These are phyloP conservation scores for Cladophialophora exuberans DNA, from an alignment of 2,329 filamentous ascomycete genomes.

Conservation along the genomic window DNA sequence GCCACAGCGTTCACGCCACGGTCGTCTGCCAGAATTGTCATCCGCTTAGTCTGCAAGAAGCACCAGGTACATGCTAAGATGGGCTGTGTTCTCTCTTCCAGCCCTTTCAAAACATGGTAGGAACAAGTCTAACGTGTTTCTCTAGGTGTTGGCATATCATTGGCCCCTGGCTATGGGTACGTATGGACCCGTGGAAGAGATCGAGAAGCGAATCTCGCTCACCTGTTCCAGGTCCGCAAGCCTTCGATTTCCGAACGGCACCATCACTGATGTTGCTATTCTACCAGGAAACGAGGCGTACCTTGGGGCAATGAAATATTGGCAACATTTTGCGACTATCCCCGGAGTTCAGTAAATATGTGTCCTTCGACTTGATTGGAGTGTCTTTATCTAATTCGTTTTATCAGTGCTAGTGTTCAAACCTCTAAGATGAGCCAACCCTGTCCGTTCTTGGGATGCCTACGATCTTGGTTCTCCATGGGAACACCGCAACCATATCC, in stretches of 20 bases:
- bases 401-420: constrained; percentile 2
- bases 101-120: background rate
- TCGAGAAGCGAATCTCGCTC: constrained; percentile 4
- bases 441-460: constrained; percentile 5
- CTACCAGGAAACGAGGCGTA: constrained; percentile 11
- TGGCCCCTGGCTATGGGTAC: constrained; percentile 14
- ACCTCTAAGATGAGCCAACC: constrained; percentile 6
- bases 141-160: constrained; percentile 14
- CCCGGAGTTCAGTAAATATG: constrained; percentile 1
- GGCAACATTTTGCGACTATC: constrained; percentile 4
- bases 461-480: constrained; percentile 8
- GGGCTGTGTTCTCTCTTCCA: constrained; percentile 4
- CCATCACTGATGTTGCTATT: constrained; percentile 11
- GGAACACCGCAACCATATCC: background rate
- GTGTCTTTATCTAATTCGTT: constrained; percentile 10
- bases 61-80: constrained; percentile 10
- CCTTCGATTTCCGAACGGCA: constrained; percentile 16
- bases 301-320: constrained; percentile 9
- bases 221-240: constrained; percentile 9
- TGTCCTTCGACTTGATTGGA: background rate
- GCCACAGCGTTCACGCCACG: constrained; percentile 13
- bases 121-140: background rate
- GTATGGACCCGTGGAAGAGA: background rate
- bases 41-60: constrained; percentile 16
- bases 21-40: constrained; percentile 10